Evolutionary conservation across 2,329 filamentous ascomycete genomes (phyloP), one percentile per base, ranked within the genome.

Genomic region (Rhexocercosporidium sp.): DNA sequence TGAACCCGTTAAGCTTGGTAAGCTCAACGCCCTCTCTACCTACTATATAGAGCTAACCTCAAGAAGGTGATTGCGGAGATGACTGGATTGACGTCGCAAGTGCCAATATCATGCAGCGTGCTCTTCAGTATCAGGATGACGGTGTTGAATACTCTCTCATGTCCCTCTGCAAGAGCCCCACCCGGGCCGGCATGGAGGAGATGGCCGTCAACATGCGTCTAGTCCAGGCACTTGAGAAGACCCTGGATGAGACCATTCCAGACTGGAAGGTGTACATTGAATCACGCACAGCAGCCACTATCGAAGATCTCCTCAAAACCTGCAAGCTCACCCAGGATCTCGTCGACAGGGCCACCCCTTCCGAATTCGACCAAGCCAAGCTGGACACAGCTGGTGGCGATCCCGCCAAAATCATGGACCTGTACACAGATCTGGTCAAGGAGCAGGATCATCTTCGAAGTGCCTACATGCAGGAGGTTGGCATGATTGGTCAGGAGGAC

Each of bases 101-200:
- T 61, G 85, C 87, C 0, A 85, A 89, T 9, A 90, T 97, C 63
- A 79, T 88, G 61, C 81, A 83, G 0, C 86, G 91, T 53, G 95
- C 96, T 85, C 79, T 83, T 9, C 84, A 87, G 68, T 89, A 90
- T 70, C 86, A 87, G 69, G 88, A 87, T 37, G 87, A 87, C 39
- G 87, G 84, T 12, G 84, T 92, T 34, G 86, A 90, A n/a, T 96
- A 93, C 79, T 94, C 88, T 70, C 86, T 97, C 44, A 83, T 97
- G 59, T 90, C 92, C 27, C 80, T 97, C 1, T 91, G 90, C 69
- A 85, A 86, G 66, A 91, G 90, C 66, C 89, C 92, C 0, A 78
- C 91, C 0, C 76, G 63, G 9, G 68, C 62, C 9, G 68, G 76
- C 20, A 72, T 72, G 18, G 59, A 59, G 3, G 53, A 78, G 5